phyloP scores from a whole-genome alignment of 1,139 yeast species.

The Nadsonia starkeyi-henricii region DNA sequence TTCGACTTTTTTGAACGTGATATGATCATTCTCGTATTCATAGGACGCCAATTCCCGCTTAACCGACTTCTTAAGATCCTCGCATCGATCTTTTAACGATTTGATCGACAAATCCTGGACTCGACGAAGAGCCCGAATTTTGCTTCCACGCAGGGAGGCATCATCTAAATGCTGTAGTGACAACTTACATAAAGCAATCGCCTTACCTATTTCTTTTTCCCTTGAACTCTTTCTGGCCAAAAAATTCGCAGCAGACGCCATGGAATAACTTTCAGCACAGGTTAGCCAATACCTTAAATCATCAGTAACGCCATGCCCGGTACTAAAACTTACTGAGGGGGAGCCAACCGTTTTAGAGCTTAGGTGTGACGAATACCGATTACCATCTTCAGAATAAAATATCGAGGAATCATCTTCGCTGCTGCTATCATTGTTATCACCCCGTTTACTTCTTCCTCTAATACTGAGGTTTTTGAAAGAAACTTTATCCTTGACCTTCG shows the following conservation, averaged over 20 bases:
- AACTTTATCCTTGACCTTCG: not conserved
- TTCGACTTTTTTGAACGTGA: not conserved
- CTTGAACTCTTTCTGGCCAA: not conserved
- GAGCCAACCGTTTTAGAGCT: not conserved
- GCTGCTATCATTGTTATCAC: not conserved
- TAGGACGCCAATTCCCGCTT: not conserved
- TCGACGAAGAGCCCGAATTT: not conserved
- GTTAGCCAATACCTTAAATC: not conserved
- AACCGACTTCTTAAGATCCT: not conserved
- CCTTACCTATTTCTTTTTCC: not conserved
- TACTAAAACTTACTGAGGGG: not conserved
- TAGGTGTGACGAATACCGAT: not conserved
- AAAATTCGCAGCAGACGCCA: not conserved
- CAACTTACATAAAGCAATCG: not conserved
- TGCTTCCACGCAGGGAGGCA: not conserved
- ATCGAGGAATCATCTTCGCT: not conserved
- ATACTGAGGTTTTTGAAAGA: not conserved
- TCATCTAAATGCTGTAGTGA: not conserved
- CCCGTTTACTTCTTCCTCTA: not conserved
- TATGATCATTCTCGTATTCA: not conserved
- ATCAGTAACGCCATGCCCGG: not conserved
- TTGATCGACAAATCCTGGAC: not conserved
- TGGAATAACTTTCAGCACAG: not conserved
- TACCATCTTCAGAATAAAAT: not conserved
- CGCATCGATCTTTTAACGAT: not conserved